Base-by-base conservation (phyloP, 768 basidiomycete genomes). In the Amanita fuliginea region DNA sequence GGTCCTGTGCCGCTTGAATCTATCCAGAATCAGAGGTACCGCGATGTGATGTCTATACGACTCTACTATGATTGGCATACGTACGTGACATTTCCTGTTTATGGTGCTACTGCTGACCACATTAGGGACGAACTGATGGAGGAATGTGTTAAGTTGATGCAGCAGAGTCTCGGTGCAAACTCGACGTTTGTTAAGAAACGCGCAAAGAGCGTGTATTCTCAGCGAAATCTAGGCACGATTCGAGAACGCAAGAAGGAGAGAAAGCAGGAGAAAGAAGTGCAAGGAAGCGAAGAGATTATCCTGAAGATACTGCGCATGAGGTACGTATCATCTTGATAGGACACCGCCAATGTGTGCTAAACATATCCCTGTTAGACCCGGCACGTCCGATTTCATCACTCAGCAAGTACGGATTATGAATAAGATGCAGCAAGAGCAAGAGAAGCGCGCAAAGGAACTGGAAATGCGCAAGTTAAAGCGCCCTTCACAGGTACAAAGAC, bases 1-100 rank as follows among this genome's bases (percentile, higher is more conserved):
- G 90, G 91, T 3, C 90, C 90, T 1, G 78, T 98, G 6, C 79
- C 93, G 0, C 67, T 93, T 48, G 89, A 91, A 59, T 70, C 78
- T 18, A 70, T 99, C 22, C 92, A 95, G 64, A 96, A 94, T 62
- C 83, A 89, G 66, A 96, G 93, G 63, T 97, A 95, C 64, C 83
- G 90, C 35, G 95, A 96, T 56, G 76, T 93, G 19, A 63, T 93
- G 47, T 89, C 89, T 9, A 83, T 97, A 52, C 81, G 93, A 28
- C 64, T 99, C 46, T 98, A 96, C 67, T 97, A 99, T 59, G 96
- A 99, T 60, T 94, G 90, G 92, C 76, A 83, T 57, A 90, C 88
- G 88, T 90, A 62, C 47, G 86, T 61, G 4, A 30, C 18, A 9
- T 33, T 32, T 19, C 22, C 19, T 35, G 4, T 34, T 42, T 43